Evolutionary conservation across 257 asterid species (phyloP), one percentile per base, ranked within the genome.

Genomic region (Orobanche coerulescens): DNA sequence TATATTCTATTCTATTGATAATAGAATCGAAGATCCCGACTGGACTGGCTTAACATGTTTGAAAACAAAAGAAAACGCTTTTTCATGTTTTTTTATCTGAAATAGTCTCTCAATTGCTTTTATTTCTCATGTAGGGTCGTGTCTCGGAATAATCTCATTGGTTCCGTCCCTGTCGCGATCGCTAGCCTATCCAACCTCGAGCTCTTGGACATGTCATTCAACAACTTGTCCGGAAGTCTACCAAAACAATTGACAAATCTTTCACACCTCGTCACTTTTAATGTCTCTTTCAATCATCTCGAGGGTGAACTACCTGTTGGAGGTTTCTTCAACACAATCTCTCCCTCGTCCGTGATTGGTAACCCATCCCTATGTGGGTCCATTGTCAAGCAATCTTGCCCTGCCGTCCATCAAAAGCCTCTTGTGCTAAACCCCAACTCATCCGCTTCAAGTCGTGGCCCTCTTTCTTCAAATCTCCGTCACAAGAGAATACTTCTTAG

Each of bases 341-440:
- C 92, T 31, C 67, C 79, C 8, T 76, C 95, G 1, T 87, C 93
- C 5, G 88, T 90, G 6, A 39, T 64, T 0, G 92, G 92, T 0
- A 90, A 90, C 55, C 95, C 95, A 30, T 81, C 82, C 48, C 75
- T 89, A 6, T 89, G 97, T 70, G 97, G 95, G 19, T 74, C 97
- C 30, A 51, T 82, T n/a, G 83, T 86, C 75, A 81, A 81, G 58
- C 89, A 78, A 6, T 65, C 94, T 9, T 89, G 97, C 70, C 88
- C 94, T 24, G 75, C 94, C n/a, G 92, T 82, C 76, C 89, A 81
- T 40, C 91, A 85, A 20, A 89, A 89, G 72, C 97, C 97, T 58
- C 77, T 89, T 8, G 97, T 89, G 58, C 84, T 89, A 23, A 81
- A 90, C 72, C 95, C 95, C 55, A 84, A 90, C 73, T 76, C 95